A percentile compares a stretch with the other conserved stretches of the same genome.
phyloP scores from a whole-genome alignment of 371 early-diverging fungal species.

The Syncephalastrum monosporum region DNA sequence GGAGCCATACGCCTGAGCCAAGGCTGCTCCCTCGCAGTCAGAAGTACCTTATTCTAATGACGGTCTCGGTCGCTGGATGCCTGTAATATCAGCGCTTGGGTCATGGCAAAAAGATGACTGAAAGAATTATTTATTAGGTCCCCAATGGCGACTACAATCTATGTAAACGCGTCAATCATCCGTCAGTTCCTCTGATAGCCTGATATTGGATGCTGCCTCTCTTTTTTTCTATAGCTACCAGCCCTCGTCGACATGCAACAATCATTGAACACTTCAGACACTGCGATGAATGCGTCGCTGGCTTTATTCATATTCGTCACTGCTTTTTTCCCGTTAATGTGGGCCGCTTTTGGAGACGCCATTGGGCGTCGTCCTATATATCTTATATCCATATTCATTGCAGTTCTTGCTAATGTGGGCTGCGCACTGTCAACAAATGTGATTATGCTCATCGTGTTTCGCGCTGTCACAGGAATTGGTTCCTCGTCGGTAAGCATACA shows the following conservation, averaged over 20 bases:
- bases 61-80: too few species aligned
- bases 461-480: constrained; percentile 26
- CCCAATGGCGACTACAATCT: constrained; percentile 21
- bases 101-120: too few species aligned
- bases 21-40: too few species aligned
- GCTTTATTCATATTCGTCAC: constrained; percentile 26
- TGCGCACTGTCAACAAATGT: constrained; percentile 30
- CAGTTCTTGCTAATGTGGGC: constrained; percentile 25
- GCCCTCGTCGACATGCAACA: constrained; percentile 24
- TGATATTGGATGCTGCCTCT: not conserved
- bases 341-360: constrained; percentile 18
- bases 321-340: constrained; percentile 28
- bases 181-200: not conserved
- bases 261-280: constrained; percentile 20
- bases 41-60: too few species aligned
- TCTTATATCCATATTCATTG: constrained; percentile 23
- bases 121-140: constrained; percentile 4
- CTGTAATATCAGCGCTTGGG: too few species aligned
- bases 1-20: too few species aligned
- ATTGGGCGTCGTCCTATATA: constrained; percentile 28
- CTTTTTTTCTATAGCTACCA: constrained; percentile 18
- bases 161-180: constrained; percentile 10
- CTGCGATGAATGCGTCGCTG: constrained; percentile 28
- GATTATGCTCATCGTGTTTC: constrained; percentile 26
- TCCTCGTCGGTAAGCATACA: constrained; percentile 20